A percentile compares a stretch with the other conserved stretches of the same genome.
Conservation (phyloP, 2,329 filamentous ascomycete genomes). For the Pseudovirgaria hyperparasitica region DNA sequence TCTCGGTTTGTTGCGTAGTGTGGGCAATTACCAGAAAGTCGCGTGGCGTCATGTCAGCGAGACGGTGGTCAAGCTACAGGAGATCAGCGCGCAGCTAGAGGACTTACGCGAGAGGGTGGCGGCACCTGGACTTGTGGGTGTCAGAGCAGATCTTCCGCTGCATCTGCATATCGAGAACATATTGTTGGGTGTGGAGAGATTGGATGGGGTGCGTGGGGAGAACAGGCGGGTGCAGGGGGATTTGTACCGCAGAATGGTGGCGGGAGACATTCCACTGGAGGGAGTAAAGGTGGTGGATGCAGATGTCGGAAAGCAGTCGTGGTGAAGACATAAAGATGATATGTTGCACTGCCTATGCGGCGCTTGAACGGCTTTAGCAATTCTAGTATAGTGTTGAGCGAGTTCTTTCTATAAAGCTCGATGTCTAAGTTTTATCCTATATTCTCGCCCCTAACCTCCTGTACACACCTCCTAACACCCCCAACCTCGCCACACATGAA, state of each 20-base stretch:
- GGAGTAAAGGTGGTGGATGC: neutral
- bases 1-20: slow-evolving; percentile 49
- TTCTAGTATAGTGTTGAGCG: no score
- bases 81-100: slow-evolving; percentile 57
- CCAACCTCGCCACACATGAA: slow-evolving; percentile 29
- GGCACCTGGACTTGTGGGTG: slow-evolving; percentile 47
- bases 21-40: slow-evolving; percentile 51
- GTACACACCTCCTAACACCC: slow-evolving; percentile 33
- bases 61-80: slow-evolving; percentile 60
- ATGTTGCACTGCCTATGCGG: no score
- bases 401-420: neutral
- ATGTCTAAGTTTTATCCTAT: no score
- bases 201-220: slow-evolving; percentile 51
- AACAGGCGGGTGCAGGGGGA: slow-evolving; percentile 48
- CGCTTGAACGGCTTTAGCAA: no score
- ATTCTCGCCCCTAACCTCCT: no score
- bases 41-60: slow-evolving; percentile 57
- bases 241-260: slow-evolving; percentile 11
- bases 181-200: slow-evolving; percentile 55
- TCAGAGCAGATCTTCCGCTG: slow-evolving; percentile 45
- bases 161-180: slow-evolving; percentile 67
- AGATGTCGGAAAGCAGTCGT: neutral
- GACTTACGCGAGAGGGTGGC: slow-evolving; percentile 60
- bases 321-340: neutral
- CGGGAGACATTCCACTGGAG: neutral